phyloP scores from a whole-genome alignment of 306 rosid species.

The Sicyos edulis region DNA sequence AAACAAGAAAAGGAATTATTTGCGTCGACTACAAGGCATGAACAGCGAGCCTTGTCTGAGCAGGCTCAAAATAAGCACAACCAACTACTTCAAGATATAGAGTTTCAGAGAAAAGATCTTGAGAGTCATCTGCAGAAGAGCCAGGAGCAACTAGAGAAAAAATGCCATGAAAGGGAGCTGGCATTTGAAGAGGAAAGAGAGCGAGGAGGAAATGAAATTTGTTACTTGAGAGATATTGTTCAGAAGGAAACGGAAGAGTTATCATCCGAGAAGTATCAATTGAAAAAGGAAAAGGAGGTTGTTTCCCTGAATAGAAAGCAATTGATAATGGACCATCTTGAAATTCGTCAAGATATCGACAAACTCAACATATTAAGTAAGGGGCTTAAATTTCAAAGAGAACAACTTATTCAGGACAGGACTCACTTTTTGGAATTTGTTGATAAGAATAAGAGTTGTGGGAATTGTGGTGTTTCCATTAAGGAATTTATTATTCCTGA shows the following conservation, averaged over 20 bases:
- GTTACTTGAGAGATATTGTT: slow-evolving; percentile 45
- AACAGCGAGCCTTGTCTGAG: slow-evolving; percentile 50
- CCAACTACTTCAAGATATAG: slow-evolving; percentile 60
- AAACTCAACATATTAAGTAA: slow-evolving; percentile 62
- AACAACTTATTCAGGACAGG: slow-evolving; percentile 58
- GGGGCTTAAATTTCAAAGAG: slow-evolving; percentile 72
- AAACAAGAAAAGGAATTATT: slow-evolving; percentile 69
- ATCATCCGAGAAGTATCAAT: slow-evolving; percentile 39
- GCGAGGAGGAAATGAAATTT: slow-evolving; percentile 47
- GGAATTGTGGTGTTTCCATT: slow-evolving; percentile 54
- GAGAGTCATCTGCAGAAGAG: slow-evolving; percentile 50
- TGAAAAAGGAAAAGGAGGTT: slow-evolving; percentile 53
- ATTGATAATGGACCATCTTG: slow-evolving; percentile 50
- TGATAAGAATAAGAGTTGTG: slow-evolving; percentile 70
- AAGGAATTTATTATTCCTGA: slow-evolving; percentile 56
- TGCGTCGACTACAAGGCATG: slow-evolving; percentile 46
- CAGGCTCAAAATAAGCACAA: slow-evolving; percentile 43
- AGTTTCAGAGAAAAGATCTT: slow-evolving; percentile 46
- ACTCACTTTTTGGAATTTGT: slow-evolving; percentile 50
- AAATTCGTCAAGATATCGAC: slow-evolving; percentile 63
- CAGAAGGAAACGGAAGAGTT: slow-evolving; percentile 62
- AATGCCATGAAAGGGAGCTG: slow-evolving; percentile 46
- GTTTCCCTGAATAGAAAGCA: slow-evolving; percentile 53
- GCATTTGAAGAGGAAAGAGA: slow-evolving; percentile 65
- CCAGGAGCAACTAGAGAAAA: slow-evolving; percentile 51